Base-by-base conservation (phyloP, 148 eudicot species). In the Camellia granthamiana region DNA sequence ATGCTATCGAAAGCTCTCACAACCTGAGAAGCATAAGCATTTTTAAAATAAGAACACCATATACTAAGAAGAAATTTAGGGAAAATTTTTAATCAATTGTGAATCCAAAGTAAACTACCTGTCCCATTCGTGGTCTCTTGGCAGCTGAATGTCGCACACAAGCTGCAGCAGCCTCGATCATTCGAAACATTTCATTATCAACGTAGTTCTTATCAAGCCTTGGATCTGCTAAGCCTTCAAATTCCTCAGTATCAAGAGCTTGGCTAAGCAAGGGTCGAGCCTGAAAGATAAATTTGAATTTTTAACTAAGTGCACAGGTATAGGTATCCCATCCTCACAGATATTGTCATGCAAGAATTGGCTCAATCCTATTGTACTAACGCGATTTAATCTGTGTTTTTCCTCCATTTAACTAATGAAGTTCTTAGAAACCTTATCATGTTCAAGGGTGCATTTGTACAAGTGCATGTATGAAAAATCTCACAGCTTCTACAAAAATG, bases 81-180 rank as follows among this genome's bases (percentile, higher is more conserved):
- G 62, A 38, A 23, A 56, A 4, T 65, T 63, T 66, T 14, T 6
- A 6, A 19, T 46, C 41, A 77, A 49, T 51, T 52, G 76, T 54
- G 62, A 74, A 59, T 23, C 69, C 69, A 59, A 73, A 13, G 66
- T 59, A 59, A 54, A 23, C 75, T 86, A 93, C 99, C 99, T 92
- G 97, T 79, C 97, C 94, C 99, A 95, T 93, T 82, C 83, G 84
- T 38, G 99, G 99, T 83, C 99, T 90, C 74, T 88, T 93, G 14
- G 84, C 47, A 63, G 93, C 86, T 61, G 92, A 92, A 84, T 95
- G 93, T 74, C 97, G 92, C 71, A 93, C 97, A 81, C 99, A 95
- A 77, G 95, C 94, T 56, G 95, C 94, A 80, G 99, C 99, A 77
- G 90, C 93, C 87, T 95, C 93, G 65, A 92, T 84, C 90, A 92